phyloP scores from a whole-genome alignment of 1,139 yeast species.

The Suhomyces yuchorum region DNA sequence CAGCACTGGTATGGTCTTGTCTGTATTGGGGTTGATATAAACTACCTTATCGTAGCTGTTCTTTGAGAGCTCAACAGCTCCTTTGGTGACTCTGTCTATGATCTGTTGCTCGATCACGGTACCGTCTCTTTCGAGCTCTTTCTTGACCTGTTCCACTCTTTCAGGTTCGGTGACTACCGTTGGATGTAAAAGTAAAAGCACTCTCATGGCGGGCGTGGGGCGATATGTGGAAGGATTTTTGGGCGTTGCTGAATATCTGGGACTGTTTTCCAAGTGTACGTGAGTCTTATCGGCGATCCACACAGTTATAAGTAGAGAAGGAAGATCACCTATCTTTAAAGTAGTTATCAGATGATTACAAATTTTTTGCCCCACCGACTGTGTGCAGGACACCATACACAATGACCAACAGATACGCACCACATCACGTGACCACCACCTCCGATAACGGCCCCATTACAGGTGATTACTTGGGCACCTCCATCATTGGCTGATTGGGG shows the following conservation, averaged over 20 bases:
- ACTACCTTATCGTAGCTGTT: conserved; percentile 51
- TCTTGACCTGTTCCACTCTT: conserved; percentile 43
- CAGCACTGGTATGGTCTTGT: conserved; percentile 43
- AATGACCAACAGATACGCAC: neutral
- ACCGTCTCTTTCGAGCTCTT: conserved; percentile 25
- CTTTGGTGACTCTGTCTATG: conserved; percentile 67
- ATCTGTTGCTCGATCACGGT: conserved; percentile 57
- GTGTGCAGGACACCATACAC: neutral
- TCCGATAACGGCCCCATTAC: conserved; percentile 6
- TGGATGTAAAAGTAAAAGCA: conserved; percentile 67
- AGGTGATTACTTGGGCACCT: neutral
- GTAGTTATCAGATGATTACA: conserved; percentile 11
- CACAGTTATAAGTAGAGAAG: neutral
- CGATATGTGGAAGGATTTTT: neutral
- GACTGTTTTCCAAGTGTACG: neutral
- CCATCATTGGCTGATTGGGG: neutral
- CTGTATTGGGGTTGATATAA: conserved; percentile 61
- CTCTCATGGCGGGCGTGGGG: conserved; percentile 20
- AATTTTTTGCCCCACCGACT: conserved; percentile 5
- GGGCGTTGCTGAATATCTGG: neutral
- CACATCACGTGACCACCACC: conserved; percentile 3
- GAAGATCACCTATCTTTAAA: neutral
- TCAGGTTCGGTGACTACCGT: conserved; percentile 66
- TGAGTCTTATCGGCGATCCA: neutral
- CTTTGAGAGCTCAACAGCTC: conserved; percentile 50